Evolutionary conservation across 306 rosid species (phyloP), one percentile per base, ranked within the genome.

Genomic region (Lathyrus aphaca): DNA sequence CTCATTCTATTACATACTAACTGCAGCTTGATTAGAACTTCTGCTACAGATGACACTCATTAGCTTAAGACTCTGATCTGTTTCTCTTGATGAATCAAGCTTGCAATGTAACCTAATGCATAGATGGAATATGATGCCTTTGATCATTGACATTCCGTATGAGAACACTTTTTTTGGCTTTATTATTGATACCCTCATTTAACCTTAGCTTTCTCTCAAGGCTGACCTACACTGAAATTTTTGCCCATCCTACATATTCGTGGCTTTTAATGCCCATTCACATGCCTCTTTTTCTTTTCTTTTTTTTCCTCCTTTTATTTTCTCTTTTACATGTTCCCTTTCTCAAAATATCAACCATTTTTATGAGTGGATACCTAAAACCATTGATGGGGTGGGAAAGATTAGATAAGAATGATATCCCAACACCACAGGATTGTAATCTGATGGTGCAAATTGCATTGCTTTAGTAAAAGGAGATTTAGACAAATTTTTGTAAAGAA

Each of bases 391-490:
- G 63, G 63, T 23, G 54, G 15, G 68, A 64, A 69, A 83, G 73
- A 66, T 79, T 14, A 51, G 69, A 78, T 66, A 58, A 74, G 73
- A 74, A 46, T 55, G n/a, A 38, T 35, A 64, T 15, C 71, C 75
- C 18, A 50, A 37, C 59, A 69, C 72, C 80, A 64, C 3, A 65
- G 8, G 85, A 84, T 81, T 69, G 62, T 53, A 64, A 84, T 77
- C 83, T 13, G 35, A 84, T 44, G 84, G 85, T 66, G 78, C 59
- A 30, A 48, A 82, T 74, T 64, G 74, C 44, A 64, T 50, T 67
- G 70, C 84, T 87, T 87, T 82, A 56, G 71, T 51, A 50, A 81
- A 64, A 81, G 84, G 75, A 66, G 74, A 66, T 81, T 79, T 85
- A 68, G 73, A 77, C 79, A 77, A 81, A 50, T 72, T 82, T 80